Percentiles rank a stretch among this genome's conserved stretches.
phyloP scores from a whole-genome alignment of 805 yeast species.

The Maudiozyma barnettii region DNA sequence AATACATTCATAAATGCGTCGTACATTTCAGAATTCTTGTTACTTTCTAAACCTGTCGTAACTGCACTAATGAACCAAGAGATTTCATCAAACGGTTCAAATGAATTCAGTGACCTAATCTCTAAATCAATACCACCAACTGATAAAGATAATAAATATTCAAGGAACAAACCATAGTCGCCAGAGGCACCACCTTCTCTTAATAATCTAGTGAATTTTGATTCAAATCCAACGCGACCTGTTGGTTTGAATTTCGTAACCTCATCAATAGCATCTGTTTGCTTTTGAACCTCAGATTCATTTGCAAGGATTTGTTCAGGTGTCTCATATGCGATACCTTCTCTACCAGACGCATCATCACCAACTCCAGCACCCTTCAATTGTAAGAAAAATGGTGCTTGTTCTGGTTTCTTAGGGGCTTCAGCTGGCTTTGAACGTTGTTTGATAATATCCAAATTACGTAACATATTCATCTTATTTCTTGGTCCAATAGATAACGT shows the following conservation, averaged over 20 bases:
- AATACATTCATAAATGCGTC: constrained; percentile 75
- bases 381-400: constrained; percentile 72
- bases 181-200: constrained; percentile 38
- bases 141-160: constrained; percentile 46
- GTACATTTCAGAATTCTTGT: constrained; percentile 61
- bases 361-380: constrained; percentile 60
- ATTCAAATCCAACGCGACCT: constrained; percentile 47
- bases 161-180: constrained; percentile 44
- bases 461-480: constrained; percentile 64
- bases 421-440: constrained; percentile 84
- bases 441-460: constrained; percentile 76
- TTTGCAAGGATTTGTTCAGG: constrained; percentile 10
- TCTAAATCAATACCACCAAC: constrained; percentile 82
- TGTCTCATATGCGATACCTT: constrained; percentile 25
- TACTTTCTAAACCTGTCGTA: constrained; percentile 44
- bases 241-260: constrained; percentile 20
- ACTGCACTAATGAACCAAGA: constrained; percentile 59
- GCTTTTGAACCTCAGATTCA: constrained; percentile 12
- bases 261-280: constrained; percentile 23
- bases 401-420: constrained; percentile 75
- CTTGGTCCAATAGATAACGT: constrained; percentile 76
- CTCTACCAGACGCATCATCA: constrained; percentile 46
- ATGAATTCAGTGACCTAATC: constrained; percentile 62
- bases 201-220: constrained; percentile 57
- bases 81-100: constrained; percentile 62